Base-by-base conservation (phyloP, 1,139 yeast species). In the Taphrina communis region DNA sequence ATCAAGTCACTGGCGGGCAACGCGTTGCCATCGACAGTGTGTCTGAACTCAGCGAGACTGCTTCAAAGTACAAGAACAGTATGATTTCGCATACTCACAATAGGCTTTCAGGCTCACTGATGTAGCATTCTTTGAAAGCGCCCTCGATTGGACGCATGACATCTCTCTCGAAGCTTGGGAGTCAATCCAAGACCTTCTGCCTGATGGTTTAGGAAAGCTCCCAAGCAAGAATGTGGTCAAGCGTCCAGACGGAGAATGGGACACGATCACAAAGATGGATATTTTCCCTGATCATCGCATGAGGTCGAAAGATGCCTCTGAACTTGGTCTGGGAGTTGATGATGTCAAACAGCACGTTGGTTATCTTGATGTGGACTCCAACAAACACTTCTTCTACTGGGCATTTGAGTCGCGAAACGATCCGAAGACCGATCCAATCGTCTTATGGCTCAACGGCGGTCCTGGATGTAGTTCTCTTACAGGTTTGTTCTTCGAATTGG, bases 401-500 rank as follows among this genome's bases (percentile, higher is more conserved):
- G 87, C 88, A 75, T 91, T 92, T 76, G 97, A 91, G 78, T 88
- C 95, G 69, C 86, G 97, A 81, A 89, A 89, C 76, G 96, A 90
- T 79, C 97, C 97, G 25, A 80, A 81, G 73, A 90, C 83, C 72
- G 97, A 91, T 77, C 97, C 97, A 8, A 82, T 91, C 62, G 84
- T 92, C 67, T 82, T 92, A 74, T 92, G 97, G 97, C 83, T 91
- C 75, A 91, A 90, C 77, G 99, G 99, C 56, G 84, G 84, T 1
- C 83, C 83, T 2, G 97, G 97, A 11, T 90, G 97, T 78, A 89
- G 96, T 12, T 89, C 96, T 3, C 80, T 90, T 78, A 90, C 96
- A 41, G 97, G 97, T n/a, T 82, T 91, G 73, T 89, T 91, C 78
- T 90, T 91, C 75, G 97, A 92, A 80, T 83, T 91, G 76, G 97